Evolutionary conservation across 306 rosid genomes (phyloP).

Genomic region (Mimosa pudica): DNA sequence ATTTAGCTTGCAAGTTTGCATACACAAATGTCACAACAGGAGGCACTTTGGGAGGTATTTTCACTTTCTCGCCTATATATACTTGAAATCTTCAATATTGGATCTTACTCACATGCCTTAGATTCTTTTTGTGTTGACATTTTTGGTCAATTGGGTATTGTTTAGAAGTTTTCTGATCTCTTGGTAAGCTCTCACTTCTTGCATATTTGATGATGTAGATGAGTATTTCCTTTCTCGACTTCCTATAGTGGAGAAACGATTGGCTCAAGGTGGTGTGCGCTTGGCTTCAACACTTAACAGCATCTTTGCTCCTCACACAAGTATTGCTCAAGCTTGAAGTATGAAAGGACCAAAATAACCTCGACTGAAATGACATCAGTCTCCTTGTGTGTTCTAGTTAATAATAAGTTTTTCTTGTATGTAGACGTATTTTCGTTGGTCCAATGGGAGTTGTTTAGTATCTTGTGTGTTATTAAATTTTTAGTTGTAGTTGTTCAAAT

Average conservation of each 20-base stretch:
- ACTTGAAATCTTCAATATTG: background rate
- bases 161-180: background rate
- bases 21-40: slow-evolving; percentile 88
- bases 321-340: slow-evolving; percentile 52
- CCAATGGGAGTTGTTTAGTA: too few relatives aligned
- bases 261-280: slow-evolving; percentile 82
- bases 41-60: slow-evolving; percentile 70
- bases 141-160: background rate
- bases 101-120: background rate
- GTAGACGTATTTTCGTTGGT: too few relatives aligned
- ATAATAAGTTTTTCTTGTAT: too few relatives aligned
- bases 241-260: slow-evolving; percentile 80
- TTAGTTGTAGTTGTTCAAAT: too few relatives aligned
- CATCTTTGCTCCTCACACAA: slow-evolving; percentile 46
- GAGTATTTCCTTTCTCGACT: slow-evolving; percentile 75
- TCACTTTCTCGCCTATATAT: slow-evolving; percentile 20
- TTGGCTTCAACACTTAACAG: slow-evolving; percentile 73
- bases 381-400: too few relatives aligned
- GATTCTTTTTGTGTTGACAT: background rate
- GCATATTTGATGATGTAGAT: slow-evolving; percentile 41
- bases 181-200: slow-evolving; percentile 3
- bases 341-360: background rate
- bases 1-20: slow-evolving; percentile 84
- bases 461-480: too few relatives aligned
- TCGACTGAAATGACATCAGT: too few relatives aligned